Evolutionary conservation across 2,329 filamentous ascomycete genomes (phyloP), one percentile per base, ranked within the genome.

Genomic region (Orbilia ellipsospora): DNA sequence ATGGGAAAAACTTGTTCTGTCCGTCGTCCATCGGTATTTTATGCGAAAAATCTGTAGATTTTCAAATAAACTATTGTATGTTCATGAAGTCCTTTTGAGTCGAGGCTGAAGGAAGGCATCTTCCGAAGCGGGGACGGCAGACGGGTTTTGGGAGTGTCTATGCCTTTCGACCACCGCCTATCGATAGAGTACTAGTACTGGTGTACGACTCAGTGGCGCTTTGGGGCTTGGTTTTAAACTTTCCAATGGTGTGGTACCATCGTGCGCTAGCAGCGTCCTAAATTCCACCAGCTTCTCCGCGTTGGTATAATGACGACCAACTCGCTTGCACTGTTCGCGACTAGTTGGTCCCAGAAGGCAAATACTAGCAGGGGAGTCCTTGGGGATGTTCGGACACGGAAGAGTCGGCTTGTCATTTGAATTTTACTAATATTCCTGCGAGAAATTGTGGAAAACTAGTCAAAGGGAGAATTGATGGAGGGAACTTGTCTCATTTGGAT

Each of bases 331-430:
- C 31, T 5, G 18, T 48, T 65, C 60, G 67, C 67, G 67, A 72
- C 44, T 72, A 59, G 50, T 51, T 56, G 40, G 61, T 31, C 23
- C 23, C 50, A 20, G 16, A 42, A 60, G 40, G 44, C 54, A 64
- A 44, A 44, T 5, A 26, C 40, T 56, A 20, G 31, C 51, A 40
- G 15, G 57, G 60, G 23, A 28, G 54, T 40, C 67, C 60, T 26
- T 65, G 67, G 15, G 23, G 15, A 36, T 36, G 31, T 36, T 36
- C 31, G 31, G 10, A 57, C 51, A 64, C 67, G 67, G 67, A 54
- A 64, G 60, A 65, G 60, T 65, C 67, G 67, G 60, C 60, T 65
- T 16, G 23, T 44, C 51, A 44, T 52, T 45, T 64, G 15, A 28
- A 72, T 45, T n/a, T 7, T 40, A 0, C 13, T 12, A 8, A n/a